A percentile compares a stretch with the other conserved stretches of the same genome.
Evolutionary conservation across 2,329 filamentous ascomycete genomes (phyloP).

Genomic region (Penicillium vulpinum): DNA sequence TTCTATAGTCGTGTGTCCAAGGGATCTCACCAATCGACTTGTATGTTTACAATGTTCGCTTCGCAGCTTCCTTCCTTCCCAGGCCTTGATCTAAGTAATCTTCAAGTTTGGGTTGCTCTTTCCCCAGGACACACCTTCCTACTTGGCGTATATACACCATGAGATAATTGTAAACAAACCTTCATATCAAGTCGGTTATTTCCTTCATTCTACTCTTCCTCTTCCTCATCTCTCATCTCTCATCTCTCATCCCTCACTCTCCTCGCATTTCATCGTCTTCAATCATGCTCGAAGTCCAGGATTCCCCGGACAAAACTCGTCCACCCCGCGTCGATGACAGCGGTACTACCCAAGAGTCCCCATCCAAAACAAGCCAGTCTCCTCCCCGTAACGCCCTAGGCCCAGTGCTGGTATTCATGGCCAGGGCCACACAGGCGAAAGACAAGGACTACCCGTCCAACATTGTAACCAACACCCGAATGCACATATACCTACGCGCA

Average conservation of each 20-base stretch:
- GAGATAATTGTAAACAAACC: neutral
- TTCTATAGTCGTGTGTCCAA: constrained; percentile 15
- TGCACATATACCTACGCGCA: constrained; percentile 6
- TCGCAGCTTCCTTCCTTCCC: neutral
- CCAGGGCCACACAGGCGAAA: constrained; percentile 3
- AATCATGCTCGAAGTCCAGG: neutral
- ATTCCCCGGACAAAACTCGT: neutral
- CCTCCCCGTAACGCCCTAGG: neutral
- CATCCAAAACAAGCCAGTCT: neutral
- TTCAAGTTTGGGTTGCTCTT: neutral
- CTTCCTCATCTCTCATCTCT: neutral
- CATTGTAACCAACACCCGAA: neutral
- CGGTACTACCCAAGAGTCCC: neutral
- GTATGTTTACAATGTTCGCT: neutral
- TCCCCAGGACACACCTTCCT: neutral
- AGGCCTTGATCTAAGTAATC: neutral
- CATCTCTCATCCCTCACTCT: neutral
- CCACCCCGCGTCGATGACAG: neutral
- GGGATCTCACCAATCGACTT: constrained; percentile 7
- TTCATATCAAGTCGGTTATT: neutral
- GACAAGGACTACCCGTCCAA: neutral
- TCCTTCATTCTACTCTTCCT: neutral
- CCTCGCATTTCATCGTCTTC: neutral
- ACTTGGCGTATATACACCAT: neutral
- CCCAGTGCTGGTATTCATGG: constrained; percentile 4